phyloP scores from a whole-genome alignment of 768 basidiomycete species.

The Rhodotorula kratochvilovae region DNA sequence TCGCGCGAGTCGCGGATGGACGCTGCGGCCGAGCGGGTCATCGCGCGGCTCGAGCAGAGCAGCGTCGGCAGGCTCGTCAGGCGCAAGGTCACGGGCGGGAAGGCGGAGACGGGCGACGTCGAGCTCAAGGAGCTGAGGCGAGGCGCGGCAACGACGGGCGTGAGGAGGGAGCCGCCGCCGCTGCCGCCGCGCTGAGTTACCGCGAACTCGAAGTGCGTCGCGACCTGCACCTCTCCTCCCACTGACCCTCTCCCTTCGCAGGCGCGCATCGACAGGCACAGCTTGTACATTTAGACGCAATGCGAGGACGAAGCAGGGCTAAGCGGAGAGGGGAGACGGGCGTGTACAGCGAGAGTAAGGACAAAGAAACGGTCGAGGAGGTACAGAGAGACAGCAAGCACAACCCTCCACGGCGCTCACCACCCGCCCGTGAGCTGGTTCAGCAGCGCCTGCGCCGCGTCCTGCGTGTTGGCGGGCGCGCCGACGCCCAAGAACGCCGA shows the following conservation, averaged over 20 bases:
- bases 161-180: slow-evolving; percentile 20
- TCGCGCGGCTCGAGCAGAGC: slow-evolving; percentile 22
- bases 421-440: slow-evolving; percentile 20
- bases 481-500: slow-evolving; percentile 13
- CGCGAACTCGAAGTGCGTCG: background rate
- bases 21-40: slow-evolving; percentile 19
- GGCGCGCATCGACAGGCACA: background rate
- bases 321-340: background rate
- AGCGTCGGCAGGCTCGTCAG: slow-evolving; percentile 17
- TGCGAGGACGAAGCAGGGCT: background rate
- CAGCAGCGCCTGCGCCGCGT: slow-evolving; percentile 26
- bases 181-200: slow-evolving; percentile 3
- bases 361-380: background rate
- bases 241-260: background rate
- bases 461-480: background rate
- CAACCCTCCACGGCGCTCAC: background rate
- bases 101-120: background rate
- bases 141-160: slow-evolving; percentile 4
- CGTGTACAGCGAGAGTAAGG: background rate
- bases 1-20: slow-evolving; percentile 13
- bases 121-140: slow-evolving; percentile 11
- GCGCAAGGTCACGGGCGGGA: slow-evolving; percentile 1
- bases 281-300: background rate
- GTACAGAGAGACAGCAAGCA: background rate
- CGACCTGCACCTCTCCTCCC: background rate